Base-by-base conservation (phyloP, 2,329 filamentous ascomycete genomes). In the Cladophialophora carrionii region DNA sequence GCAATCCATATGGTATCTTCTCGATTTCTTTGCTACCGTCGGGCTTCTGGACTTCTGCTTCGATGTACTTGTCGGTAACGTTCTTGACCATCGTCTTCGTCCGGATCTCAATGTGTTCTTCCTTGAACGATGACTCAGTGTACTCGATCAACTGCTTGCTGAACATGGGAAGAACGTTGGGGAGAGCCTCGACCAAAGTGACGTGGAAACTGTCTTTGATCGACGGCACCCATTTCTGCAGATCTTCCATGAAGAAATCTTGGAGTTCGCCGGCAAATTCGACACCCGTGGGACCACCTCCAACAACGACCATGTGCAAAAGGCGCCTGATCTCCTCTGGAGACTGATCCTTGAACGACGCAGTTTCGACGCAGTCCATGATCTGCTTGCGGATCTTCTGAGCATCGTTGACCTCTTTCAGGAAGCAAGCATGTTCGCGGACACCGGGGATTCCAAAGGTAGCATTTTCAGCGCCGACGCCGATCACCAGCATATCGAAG, bases 61-160 rank as follows among this genome's bases (percentile, higher is more conserved):
- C 92, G 74, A 99, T 94, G 76, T 87, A 89, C 80, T 90, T 96
- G 74, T 95, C 89, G 34, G 92, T 96, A 66, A 99, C 95, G 68
- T 90, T 93, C 86, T 98, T 98, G 78, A 99, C 95, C 89, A 96
- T 96, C 71, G 95, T 98, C 87, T 98, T 98, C 73, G 95, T 96
- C 80, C 91, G 90, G 81, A 99, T 96, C 73, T 91, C 89, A 76
- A 99, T 99, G 76, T 92, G 93, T 81, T 99, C 95, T 83, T 99
- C 95, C 82, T 96, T 95, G 84, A 99, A 96, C 54, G 94, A 97
- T 80, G 93, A 94, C 82, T 99, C 95, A 73, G 95, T 99, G 85
- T 99, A 99, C 75, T 99, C 95, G 76, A 99, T 98, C 75, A 99
- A 85, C 80, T 96, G 92, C 86, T 98, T 98, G 78, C 92, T 96